Percentiles rank a stretch among this genome's conserved stretches.
Conservation (phyloP, 140 eudicot genomes). For the Stevia rebaudiana region DNA sequence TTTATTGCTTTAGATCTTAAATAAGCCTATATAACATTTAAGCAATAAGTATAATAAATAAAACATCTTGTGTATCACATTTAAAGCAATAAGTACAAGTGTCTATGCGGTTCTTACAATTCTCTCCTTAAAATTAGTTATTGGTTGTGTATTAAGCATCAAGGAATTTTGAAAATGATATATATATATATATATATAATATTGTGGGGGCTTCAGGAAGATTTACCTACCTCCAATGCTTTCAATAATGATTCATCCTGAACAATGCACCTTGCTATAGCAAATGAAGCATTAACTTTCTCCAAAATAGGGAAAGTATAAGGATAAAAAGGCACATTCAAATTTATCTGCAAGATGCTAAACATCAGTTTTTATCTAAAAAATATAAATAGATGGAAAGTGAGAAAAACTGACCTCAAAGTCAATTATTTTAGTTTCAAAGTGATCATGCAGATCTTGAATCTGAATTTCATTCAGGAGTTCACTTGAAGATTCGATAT, state of each 20-base stretch:
- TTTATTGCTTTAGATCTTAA: neutral
- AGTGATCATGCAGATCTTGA: constrained; percentile 64
- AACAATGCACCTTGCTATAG: constrained; percentile 53
- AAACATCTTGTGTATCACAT: neutral
- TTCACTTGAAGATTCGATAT: constrained; percentile 30
- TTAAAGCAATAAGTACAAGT: neutral
- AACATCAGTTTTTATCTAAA: constrained; percentile 17
- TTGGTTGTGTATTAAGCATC: neutral
- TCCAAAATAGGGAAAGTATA: constrained; percentile 44
- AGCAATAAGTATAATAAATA: neutral
- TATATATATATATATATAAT: neutral
- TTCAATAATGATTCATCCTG: constrained; percentile 59
- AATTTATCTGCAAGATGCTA: constrained; percentile 46
- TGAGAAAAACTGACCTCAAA: constrained; percentile 47
- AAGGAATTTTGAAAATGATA: neutral
- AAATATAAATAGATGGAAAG: neutral
- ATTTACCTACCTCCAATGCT: constrained; percentile 57
- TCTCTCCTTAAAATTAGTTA: neutral
- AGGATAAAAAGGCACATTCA: constrained; percentile 37
- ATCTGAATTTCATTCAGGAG: constrained; percentile 33
- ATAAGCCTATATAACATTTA: neutral
- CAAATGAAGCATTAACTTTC: constrained; percentile 46
- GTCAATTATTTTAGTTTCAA: constrained; percentile 51
- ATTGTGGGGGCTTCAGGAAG: neutral
- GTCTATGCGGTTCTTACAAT: neutral